A percentile compares a stretch with the other conserved stretches of the same genome.
phyloP scores from a whole-genome alignment of 2,329 filamentous ascomycete species.

The Paramyrothecium sp. region DNA sequence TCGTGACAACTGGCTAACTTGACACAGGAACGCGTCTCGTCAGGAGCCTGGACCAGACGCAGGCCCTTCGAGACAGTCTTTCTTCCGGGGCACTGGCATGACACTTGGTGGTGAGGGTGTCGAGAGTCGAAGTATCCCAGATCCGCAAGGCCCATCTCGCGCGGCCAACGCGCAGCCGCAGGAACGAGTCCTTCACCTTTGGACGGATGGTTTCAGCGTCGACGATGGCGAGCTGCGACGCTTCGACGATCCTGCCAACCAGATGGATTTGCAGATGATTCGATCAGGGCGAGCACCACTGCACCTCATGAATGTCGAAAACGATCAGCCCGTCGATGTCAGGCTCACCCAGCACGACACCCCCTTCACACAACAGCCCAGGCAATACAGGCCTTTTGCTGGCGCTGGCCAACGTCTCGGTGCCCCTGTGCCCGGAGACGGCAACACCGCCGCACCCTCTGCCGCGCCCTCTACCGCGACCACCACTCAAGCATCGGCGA shows the following conservation, averaged over 20 bases:
- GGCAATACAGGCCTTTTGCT: conserved; percentile 72
- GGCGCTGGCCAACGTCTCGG: conserved; percentile 73
- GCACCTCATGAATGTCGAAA: conserved; percentile 73
- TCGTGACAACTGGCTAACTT: conserved; percentile 9
- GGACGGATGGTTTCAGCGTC: conserved; percentile 82
- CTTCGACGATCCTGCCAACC: conserved; percentile 77
- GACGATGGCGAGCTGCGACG: conserved; percentile 76
- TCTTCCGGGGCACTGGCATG: conserved; percentile 69
- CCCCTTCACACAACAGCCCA: conserved; percentile 67
- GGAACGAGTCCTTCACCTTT: conserved; percentile 72
- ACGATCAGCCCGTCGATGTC: conserved; percentile 75
- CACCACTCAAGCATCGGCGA: conserved; percentile 10
- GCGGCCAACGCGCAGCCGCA: conserved; percentile 45
- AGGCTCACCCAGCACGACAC: conserved; percentile 76
- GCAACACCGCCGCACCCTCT: conserved; percentile 12
- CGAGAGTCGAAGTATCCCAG: conserved; percentile 66
- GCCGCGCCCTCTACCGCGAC: conserved; percentile 19
- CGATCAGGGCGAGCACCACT: conserved; percentile 73
- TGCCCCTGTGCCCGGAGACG: conserved; percentile 68
- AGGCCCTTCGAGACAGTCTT: conserved; percentile 46
- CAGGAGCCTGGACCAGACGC: conserved; percentile 50
- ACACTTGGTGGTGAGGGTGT: conserved; percentile 77
- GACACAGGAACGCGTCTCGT: conserved; percentile 58
- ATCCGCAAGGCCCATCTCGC: conserved; percentile 43
- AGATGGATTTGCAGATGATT: conserved; percentile 71